Conservation (phyloP, 1,284 basidiomycete genomes). For the Irpex lacteus region DNA sequence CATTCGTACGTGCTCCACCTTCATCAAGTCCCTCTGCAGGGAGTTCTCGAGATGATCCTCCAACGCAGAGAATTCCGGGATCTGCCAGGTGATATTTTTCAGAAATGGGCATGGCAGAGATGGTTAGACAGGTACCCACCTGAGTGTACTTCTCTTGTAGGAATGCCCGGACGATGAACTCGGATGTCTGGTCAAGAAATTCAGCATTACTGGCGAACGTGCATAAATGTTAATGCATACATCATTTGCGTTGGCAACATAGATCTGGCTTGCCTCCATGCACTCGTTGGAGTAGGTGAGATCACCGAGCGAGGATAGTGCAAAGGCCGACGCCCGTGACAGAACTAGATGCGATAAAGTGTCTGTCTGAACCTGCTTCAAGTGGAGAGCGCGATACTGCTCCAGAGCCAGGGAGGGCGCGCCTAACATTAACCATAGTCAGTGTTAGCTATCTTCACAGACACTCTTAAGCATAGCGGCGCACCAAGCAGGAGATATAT, state of each 20-base stretch:
- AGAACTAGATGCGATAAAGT: constrained; percentile 81
- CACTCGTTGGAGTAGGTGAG: constrained; percentile 70
- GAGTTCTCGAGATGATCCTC: constrained; percentile 78
- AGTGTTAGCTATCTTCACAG: background rate
- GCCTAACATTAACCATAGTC: constrained; percentile 38
- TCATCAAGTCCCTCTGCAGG: constrained; percentile 73
- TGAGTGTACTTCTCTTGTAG: constrained; percentile 76
- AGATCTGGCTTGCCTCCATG: constrained; percentile 75
- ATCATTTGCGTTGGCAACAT: constrained; percentile 73
- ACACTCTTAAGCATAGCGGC: constrained; percentile 14
- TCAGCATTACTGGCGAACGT: constrained; percentile 8
- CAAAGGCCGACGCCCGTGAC: constrained; percentile 78
- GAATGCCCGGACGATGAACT: constrained; percentile 77
- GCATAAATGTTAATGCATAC: constrained; percentile 33
- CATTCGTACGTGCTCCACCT: constrained; percentile 81
- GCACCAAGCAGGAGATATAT: constrained; percentile 77
- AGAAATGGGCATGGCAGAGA: background rate
- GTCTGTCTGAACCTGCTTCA: constrained; percentile 84
- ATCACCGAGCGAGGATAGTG: constrained; percentile 67
- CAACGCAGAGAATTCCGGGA: constrained; percentile 78
- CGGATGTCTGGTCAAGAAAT: constrained; percentile 55
- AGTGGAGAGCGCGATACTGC: constrained; percentile 71
- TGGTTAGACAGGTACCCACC: constrained; percentile 43
- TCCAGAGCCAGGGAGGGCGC: constrained; percentile 68
- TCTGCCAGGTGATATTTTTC: constrained; percentile 37